Base-by-base conservation (phyloP, 202 grass and related monocot species). In the Bolboschoenoplectus hybrid region DNA sequence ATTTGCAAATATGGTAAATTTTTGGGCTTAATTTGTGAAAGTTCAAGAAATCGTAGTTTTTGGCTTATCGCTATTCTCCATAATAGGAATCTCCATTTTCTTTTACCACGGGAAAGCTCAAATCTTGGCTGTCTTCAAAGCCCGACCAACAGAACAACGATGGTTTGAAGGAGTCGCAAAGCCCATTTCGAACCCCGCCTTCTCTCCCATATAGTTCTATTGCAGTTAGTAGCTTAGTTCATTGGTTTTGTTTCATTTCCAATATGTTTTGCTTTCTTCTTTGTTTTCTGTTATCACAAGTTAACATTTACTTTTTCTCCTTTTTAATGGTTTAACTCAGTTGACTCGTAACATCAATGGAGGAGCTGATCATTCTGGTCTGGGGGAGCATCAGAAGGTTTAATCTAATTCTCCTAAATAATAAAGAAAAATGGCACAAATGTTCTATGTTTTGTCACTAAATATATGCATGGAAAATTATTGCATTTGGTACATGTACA, bases 111-210 rank as follows among this genome's bases (percentile, higher is more conserved):
- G 87, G 91, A 36, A 90, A 91, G 51, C 65, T 89, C 32, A 89
- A 98, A 88, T 92, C 91, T 51, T 95, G 93, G 90, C 79, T 93
- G 83, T 92, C 88, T 60, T 90, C 91, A 84, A 69, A 83, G 85
- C 86, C 7, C 7, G 84, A 63, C 89, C 88, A 53, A 89, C 87
- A 65, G 85, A 82, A 80, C 71, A 66, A 49, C 67, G 91, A 92
- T 80, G 83, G 81, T 9, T 34, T 47, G 66, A 86, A 89, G 40
- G 90, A 91, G 17, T 87, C 71, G 5, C 87, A 91, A 73, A 98
- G 96, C 79, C 87, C 91, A 64, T 98, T 98, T 82, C 85, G 84
- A 19, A 98, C 96, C 43, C 96, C 96, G 0, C 93, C 96, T 62
- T 98, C 96, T 7, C 74, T 95, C 55, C 81, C 90, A 8, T 98